Evolutionary conservation across 2,329 filamentous ascomycete genomes (phyloP), one percentile per base, ranked within the genome.

Genomic region (Ophiobolus disseminans): DNA sequence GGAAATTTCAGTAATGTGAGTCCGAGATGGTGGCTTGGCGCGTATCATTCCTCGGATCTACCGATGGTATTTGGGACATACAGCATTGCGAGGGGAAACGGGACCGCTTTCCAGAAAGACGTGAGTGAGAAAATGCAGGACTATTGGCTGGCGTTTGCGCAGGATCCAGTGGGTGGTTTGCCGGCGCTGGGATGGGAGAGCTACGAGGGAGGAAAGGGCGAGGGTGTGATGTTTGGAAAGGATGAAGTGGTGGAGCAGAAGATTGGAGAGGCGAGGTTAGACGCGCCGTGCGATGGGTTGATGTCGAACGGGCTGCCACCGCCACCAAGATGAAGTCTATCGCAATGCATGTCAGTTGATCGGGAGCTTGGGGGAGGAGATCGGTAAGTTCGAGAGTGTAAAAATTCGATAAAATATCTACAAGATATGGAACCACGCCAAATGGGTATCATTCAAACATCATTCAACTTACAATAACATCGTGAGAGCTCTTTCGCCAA

Each of bases 61-160:
- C 63, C 65, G 5, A 50, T 74, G 23, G 53, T 74, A 7, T 73
- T 75, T 40, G 73, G 72, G 5, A 69, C 73, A 1, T 63, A 68
- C 45, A 57, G 53, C 5, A 66, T 65, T 36, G 61, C 53, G 1
- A 55, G 63, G 17, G 62, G 64, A 3, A 51, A 54, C n/a, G 62
- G 59, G 2, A 65, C 65, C 2, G 38, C 55, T 1, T 66, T 73
- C 11, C 65, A 75, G 36, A 52, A 53, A 3, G 44, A 57, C 37
- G 66, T 73, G 1, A 70, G 68, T 40, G 49, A 64, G 44, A 58
- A 68, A 30, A 69, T 75, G 69, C 69, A 75, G 46, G 72, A 74
- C 34, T 65, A 63, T 20, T 70, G 70, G 55, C 25, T 72, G 16
- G 69, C 67, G 1, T 76, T 76, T 55, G 65, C 67, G 0, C 50